Conservation (phyloP, 805 yeast genomes). For the Starmera pachycereana region DNA sequence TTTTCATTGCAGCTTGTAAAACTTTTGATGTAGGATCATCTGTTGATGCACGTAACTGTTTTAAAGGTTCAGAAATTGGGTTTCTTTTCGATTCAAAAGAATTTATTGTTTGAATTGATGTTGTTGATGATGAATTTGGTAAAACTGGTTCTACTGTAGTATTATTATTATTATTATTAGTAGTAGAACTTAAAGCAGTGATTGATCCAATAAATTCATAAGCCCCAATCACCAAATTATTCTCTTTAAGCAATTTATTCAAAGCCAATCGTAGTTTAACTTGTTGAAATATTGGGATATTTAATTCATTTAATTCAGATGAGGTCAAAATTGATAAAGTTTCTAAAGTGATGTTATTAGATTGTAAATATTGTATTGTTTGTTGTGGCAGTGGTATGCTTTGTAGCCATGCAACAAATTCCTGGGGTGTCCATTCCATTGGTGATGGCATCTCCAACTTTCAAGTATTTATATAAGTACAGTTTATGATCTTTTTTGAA, state of each 20-base stretch:
- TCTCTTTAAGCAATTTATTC: too few relatives aligned
- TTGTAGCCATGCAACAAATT: not conserved
- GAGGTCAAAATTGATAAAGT: not conserved
- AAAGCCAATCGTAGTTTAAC: too few relatives aligned
- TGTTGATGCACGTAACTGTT: slow-evolving; percentile 73
- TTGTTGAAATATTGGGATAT: too few relatives aligned
- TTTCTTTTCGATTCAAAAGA: slow-evolving; percentile 7
- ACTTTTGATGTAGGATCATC: slow-evolving; percentile 89
- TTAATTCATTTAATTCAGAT: too few relatives aligned
- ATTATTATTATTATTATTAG: slow-evolving; percentile 7
- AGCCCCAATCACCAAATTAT: too few relatives aligned
- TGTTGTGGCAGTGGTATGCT: not conserved
- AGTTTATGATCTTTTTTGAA: too few relatives aligned
- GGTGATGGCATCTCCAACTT: not conserved
- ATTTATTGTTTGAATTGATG: slow-evolving; percentile 6
- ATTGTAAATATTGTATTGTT: not conserved
- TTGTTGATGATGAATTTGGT: slow-evolving; percentile 4
- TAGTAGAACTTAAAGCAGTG: too few relatives aligned
- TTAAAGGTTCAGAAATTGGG: slow-evolving; percentile 52
- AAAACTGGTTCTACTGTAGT: not conserved
- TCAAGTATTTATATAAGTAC: too few relatives aligned
- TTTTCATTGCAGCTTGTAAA: slow-evolving; percentile 77
- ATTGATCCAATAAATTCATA: too few relatives aligned
- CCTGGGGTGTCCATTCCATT: not conserved
- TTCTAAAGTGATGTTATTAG: not conserved